These are phyloP conservation scores for Exophiala phaeomuriformis DNA, from an alignment of 2,329 filamentous ascomycete species.

Conservation along the genomic window DNA sequence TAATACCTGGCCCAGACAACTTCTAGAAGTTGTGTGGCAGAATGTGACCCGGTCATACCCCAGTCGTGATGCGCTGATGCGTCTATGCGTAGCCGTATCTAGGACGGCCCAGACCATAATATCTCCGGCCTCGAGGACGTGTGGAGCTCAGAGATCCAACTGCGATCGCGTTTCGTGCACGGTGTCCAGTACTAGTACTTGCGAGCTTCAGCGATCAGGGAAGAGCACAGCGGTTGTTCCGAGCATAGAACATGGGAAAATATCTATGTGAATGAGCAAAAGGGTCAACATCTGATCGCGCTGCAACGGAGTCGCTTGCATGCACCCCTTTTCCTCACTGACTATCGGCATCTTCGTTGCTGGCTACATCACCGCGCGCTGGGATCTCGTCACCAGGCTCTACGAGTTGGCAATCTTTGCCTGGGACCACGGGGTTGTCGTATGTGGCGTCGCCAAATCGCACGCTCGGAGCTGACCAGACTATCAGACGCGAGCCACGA, in stretches of 20 bases:
- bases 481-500: constrained; percentile 69
- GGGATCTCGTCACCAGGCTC: constrained; percentile 92
- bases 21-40: no score
- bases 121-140: background rate
- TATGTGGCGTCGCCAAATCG: constrained; percentile 42
- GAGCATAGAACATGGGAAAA: background rate
- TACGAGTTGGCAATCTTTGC: constrained; percentile 97
- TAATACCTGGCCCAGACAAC: no score
- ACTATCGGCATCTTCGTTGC: constrained; percentile 98
- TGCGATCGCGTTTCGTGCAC: background rate
- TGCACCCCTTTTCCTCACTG: constrained; percentile 96
- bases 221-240: no score
- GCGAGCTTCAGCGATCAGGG: no score
- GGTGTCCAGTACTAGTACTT: background rate
- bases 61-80: background rate
- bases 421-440: constrained; percentile 96
- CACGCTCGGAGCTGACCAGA: constrained; percentile 5
- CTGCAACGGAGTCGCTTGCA: constrained; percentile 34
- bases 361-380: constrained; percentile 98
- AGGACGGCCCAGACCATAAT: background rate
- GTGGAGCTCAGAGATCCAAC: background rate
- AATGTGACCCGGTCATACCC: no score
- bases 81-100: background rate
- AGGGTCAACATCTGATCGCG: background rate
- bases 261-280: background rate